Evolutionary conservation across 176 grass and related monocot genomes (phyloP), one percentile per base, ranked within the genome.

Genomic region (Triticum urartu): DNA sequence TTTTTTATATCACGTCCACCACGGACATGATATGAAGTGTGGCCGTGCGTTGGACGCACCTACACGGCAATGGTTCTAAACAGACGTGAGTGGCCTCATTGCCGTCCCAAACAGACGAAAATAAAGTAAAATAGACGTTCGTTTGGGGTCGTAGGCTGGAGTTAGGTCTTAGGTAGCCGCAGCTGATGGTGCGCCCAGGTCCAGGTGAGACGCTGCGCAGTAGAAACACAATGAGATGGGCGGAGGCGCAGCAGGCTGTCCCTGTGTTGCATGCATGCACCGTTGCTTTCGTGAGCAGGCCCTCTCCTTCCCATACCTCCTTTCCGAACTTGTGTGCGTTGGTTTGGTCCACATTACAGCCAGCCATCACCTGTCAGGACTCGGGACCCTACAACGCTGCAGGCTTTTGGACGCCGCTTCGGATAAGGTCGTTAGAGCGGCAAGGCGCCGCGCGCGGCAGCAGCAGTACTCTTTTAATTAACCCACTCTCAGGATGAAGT

Each of bases 231-330:
- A 39, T 26, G 40, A 15, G 71, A 22, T 64, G 61, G n/a, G 9
- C 61, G 3, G 61, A 50, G 12, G 47, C 47, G 47, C 47, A 50
- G 47, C 47, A 50, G 13, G 47, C 47, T 50, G 47, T 50, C 13
- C 12, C 13, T 50, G 47, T 5, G 47, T 50, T 50, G 28, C 71
- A 78, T 78, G 73, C 75, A 84, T 73, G 81, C 81, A 66, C 59
- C 47, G 81, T 63, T 73, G 87, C 75, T 88, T 79, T 88, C 80
- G 70, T 28, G 64, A 83, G 62, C 52, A 88, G 86, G 18, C 33
- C 22, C 14, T 71, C 56, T 50, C 79, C 75, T 38, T 40, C n/a
- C 13, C 20, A 24, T 10, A 75, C n/a, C 8, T 38, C 17, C 71
- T 68, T 70, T 36, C 67, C 34, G 83, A 35, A 61, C 69, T 60